Base-by-base conservation (phyloP, 2,329 filamentous ascomycete genomes). In the Ceratocystis diversiconidia region DNA sequence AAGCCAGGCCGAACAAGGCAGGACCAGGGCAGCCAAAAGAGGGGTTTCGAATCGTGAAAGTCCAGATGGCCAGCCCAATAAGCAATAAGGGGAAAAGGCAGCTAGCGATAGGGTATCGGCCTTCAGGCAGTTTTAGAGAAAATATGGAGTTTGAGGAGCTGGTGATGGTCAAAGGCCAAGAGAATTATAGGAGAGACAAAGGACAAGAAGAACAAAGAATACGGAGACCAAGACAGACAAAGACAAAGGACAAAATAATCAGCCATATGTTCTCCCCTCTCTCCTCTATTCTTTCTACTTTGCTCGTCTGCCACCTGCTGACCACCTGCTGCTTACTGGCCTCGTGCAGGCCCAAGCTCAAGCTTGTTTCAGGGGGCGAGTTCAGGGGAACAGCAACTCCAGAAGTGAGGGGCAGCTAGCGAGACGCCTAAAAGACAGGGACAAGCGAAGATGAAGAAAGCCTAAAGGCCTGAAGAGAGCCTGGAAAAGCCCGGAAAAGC, bases 301-400 rank as follows among this genome's bases (percentile, higher is more conserved):
- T 32, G 36, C 36, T 41, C 36, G 36, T 12, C 12, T 28, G 10
- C 36, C 36, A 12, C 36, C 19, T 52, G 48, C 48, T 52, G 22
- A 28, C 48, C 25, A 25, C 48, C n/a, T 32, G 25, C 12, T 57
- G 17, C n/a, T 59, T 59, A 19, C 28, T 25, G n/a, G 12, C 28
- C 22, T 17, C 15, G 55, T 36, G 15, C 55, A 59, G 55, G 55
- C 55, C 55, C 55, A 59, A 59, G 55, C 55, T 32, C 55, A 59
- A 59, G 55, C 55, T 59, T 30, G 25, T 59, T 59, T 59, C 55
- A 59, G 55, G 55, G 52, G 55, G 28, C 22, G 15, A 32, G 25
- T 59, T 59, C 55, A 59, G 55, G 55, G 15, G 55, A 19, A n/a
- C 28, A 30, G 25, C 22, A 19, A 8, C 55, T 30, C 17, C 32